Evolutionary conservation across 139 green algal species (phyloP).

Genomic region (Chlamydomonas incerta): DNA sequence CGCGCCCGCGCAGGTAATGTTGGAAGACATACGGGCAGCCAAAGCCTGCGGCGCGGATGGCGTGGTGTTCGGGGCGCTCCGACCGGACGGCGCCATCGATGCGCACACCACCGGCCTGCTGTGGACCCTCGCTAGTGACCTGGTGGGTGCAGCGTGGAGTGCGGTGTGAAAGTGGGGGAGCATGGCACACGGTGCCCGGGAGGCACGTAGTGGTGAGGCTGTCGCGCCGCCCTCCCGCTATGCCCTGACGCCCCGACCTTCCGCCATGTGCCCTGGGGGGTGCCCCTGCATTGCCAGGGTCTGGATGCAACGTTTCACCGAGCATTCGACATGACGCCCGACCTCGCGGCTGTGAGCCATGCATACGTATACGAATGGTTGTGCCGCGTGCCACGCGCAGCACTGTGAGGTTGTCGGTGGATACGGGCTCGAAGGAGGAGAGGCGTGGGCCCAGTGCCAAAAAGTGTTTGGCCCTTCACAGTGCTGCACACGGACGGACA

Average conservation of each 20-base stretch:
- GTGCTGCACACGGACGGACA: too few species aligned
- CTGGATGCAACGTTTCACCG: constrained; percentile 56
- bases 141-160: neutral
- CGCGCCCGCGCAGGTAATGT: constrained; percentile 41
- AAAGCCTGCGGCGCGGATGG: constrained; percentile 34
- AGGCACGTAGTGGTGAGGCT: too few species aligned
- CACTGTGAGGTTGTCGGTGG: too few species aligned
- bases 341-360: neutral
- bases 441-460: too few species aligned
- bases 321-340: constrained; percentile 48
- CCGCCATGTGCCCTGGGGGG: too few species aligned
- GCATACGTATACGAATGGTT: neutral
- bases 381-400: neutral
- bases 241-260: neutral
- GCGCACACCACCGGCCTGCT: neutral
- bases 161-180: too few species aligned
- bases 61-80: constrained; percentile 47
- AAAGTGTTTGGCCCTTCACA: too few species aligned
- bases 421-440: too few species aligned
- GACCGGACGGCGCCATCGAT: constrained; percentile 26
- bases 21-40: constrained; percentile 32
- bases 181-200: too few species aligned
- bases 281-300: too few species aligned
- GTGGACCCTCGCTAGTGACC: neutral
- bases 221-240: too few species aligned